phyloP scores from a whole-genome alignment of 805 yeast species.

The Ogataea trehalophila region DNA sequence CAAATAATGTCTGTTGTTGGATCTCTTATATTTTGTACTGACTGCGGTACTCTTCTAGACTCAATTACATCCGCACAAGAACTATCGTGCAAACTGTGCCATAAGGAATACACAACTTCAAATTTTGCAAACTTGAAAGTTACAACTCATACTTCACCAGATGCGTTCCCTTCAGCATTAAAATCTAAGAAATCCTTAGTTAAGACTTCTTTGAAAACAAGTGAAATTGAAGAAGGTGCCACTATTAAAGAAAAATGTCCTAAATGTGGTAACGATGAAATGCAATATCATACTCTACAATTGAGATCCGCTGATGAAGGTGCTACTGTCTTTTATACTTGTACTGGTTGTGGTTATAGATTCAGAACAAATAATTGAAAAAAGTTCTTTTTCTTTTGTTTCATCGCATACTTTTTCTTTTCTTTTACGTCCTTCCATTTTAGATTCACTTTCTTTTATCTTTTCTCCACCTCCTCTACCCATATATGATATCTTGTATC shows the following conservation, averaged over 20 bases:
- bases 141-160: conserved; percentile 80
- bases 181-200: conserved; percentile 83
- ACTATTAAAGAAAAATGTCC: conserved; percentile 97
- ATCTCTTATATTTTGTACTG: conserved; percentile 85
- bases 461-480: not conserved
- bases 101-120: conserved; percentile 35
- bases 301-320: conserved; percentile 99
- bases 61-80: conserved; percentile 46
- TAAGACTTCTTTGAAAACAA: conserved; percentile 71
- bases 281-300: conserved; percentile 96
- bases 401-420: not conserved
- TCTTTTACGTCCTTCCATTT: not conserved
- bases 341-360: conserved; percentile 87
- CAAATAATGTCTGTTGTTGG: conserved; percentile 86
- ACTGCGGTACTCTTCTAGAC: conserved; percentile 88
- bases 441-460: too few species aligned
- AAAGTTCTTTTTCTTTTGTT: not conserved
- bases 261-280: conserved; percentile 96
- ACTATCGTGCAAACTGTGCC: conserved; percentile 54
- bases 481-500: not conserved
- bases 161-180: conserved; percentile 88
- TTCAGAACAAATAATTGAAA: conserved; percentile 84
- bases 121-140: conserved; percentile 78
- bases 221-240: conserved; percentile 91
- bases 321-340: conserved; percentile 97